Conservation (phyloP, 306 rosid species). For the peach (Prunus persica) region DNA sequence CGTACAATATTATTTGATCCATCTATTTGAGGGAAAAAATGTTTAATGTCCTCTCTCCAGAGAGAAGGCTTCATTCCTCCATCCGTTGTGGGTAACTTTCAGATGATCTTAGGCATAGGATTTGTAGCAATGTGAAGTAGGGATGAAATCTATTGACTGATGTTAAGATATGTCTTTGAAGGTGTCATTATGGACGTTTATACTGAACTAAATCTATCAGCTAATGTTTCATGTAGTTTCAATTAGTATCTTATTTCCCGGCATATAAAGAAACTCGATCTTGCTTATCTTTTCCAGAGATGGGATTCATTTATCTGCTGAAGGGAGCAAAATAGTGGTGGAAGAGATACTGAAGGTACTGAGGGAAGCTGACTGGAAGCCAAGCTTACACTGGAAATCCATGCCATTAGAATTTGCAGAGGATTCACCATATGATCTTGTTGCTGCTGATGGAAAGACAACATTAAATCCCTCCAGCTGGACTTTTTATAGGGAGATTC, state of each 20-base stretch:
- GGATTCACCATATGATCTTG: conserved; percentile 81
- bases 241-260: not conserved
- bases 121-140: not conserved
- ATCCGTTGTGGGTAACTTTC: not conserved
- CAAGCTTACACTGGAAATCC: conserved; percentile 82
- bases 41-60: not conserved
- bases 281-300: conserved; percentile 47
- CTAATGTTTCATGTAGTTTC: not conserved
- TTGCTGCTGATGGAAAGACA: conserved; percentile 71
- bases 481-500: conserved; percentile 67
- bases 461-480: conserved; percentile 83
- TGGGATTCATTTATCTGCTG: conserved; percentile 85
- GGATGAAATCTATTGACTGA: not conserved
- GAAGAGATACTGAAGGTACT: conserved; percentile 73
- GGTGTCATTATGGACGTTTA: not conserved
- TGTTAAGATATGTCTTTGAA: not conserved
- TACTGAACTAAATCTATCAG: not conserved
- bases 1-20: not conserved
- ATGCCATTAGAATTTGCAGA: conserved; percentile 75
- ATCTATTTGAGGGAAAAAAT: not conserved
- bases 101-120: not conserved
- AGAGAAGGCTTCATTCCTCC: not conserved
- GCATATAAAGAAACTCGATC: not conserved
- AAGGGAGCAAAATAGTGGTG: conserved; percentile 86
- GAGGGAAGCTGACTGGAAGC: conserved; percentile 85